Evolutionary conservation across 2,329 filamentous ascomycete species (phyloP).

Genomic region (Fusarium tanahbumbuense): DNA sequence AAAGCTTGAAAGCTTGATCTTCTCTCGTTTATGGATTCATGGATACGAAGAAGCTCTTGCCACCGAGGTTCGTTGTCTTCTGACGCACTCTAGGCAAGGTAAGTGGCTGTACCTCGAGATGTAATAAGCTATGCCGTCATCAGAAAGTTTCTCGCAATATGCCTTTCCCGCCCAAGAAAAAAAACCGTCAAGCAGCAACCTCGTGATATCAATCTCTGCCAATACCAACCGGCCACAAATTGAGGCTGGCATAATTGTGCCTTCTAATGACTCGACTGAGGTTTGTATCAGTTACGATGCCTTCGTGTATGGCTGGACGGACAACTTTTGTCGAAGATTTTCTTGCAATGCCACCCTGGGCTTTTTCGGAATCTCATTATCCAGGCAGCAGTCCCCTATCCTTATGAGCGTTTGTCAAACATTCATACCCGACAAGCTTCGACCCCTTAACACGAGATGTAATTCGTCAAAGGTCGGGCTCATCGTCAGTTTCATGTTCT

Average conservation of each 20-base stretch:
- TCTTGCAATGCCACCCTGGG: constrained; percentile 1
- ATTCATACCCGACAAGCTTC: background rate
- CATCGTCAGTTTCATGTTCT: constrained; percentile 3
- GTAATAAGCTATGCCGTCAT: constrained; percentile 8
- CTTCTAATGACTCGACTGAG: background rate
- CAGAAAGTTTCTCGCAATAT: background rate
- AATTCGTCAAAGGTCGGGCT: background rate
- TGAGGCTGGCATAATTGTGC: constrained; percentile 1
- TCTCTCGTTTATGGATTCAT: background rate
- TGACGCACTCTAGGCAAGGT: constrained; percentile 11
- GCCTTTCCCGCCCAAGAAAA: constrained; percentile 3
- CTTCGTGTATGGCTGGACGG: background rate
- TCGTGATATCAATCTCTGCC: constrained; percentile 8
- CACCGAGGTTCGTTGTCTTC: constrained; percentile 1
- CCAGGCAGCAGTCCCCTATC: constrained; percentile 16
- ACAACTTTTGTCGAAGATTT: background rate
- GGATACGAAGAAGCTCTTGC: background rate
- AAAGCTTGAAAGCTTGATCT: background rate
- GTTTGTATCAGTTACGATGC: background rate
- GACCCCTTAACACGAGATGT: background rate
- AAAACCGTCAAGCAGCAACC: background rate
- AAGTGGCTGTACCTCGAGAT: background rate
- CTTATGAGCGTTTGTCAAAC: background rate
- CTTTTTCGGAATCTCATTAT: constrained; percentile 1
- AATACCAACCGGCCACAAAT: constrained; percentile 13